Evolutionary conservation across 2,329 filamentous ascomycete genomes (phyloP).

Genomic region (Arthrobotrys conoides): DNA sequence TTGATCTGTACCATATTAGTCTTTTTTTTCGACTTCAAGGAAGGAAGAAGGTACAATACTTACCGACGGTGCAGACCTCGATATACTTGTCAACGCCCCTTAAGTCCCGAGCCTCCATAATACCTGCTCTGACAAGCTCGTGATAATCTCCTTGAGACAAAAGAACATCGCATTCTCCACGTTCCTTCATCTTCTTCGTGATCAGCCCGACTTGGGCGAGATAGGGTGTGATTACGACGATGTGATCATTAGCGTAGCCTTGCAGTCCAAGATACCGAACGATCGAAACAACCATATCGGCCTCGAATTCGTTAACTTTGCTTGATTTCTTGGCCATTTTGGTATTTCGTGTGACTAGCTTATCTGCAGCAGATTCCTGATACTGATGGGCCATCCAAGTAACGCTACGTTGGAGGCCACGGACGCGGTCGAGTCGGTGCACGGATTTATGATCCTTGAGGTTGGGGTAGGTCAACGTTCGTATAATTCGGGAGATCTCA

Average conservation of each 20-base stretch:
- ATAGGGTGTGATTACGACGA: slow-evolving; percentile 81
- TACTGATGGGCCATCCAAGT: slow-evolving; percentile 77
- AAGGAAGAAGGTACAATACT: slow-evolving; percentile 62
- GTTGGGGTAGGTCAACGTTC: slow-evolving; percentile 75
- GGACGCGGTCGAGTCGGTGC: slow-evolving; percentile 68
- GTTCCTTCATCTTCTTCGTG: slow-evolving; percentile 71
- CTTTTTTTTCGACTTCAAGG: neutral
- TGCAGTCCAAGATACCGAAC: slow-evolving; percentile 80
- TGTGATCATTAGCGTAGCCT: slow-evolving; percentile 76
- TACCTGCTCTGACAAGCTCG: slow-evolving; percentile 75
- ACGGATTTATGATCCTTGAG: slow-evolving; percentile 73
- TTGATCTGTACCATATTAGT: slow-evolving; percentile 68
- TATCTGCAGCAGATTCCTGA: slow-evolving; percentile 69
- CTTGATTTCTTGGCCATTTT: slow-evolving; percentile 75
- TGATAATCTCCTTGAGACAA: slow-evolving; percentile 78
- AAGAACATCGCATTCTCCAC: slow-evolving; percentile 74
- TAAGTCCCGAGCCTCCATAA: slow-evolving; percentile 72
- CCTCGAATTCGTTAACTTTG: slow-evolving; percentile 74
- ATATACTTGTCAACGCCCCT: slow-evolving; percentile 71
- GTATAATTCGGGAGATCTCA: slow-evolving; percentile 75
- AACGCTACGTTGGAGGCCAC: slow-evolving; percentile 74
- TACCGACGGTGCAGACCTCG: slow-evolving; percentile 79
- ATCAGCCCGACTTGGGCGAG: slow-evolving; percentile 77
- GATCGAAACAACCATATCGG: slow-evolving; percentile 75
- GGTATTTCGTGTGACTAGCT: slow-evolving; percentile 69